Percentiles rank a stretch among this genome's conserved stretches.
Evolutionary conservation across 495 filamentous ascomycete species (phyloP).

Genomic region (Annulohypoxylon moriforme): DNA sequence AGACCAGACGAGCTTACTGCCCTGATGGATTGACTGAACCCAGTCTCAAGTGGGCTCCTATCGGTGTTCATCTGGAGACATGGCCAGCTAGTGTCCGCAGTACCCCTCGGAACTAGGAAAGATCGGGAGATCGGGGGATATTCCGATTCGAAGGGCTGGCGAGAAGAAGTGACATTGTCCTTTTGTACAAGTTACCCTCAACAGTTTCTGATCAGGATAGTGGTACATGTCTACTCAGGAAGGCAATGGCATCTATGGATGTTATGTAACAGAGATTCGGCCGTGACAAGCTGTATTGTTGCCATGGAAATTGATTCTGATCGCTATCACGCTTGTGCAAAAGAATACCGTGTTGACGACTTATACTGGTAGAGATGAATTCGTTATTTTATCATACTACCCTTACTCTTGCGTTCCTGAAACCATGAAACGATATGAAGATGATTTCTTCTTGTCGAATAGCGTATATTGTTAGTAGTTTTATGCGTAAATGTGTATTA

Average conservation of each 20-base stretch:
- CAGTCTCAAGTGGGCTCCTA: neutral
- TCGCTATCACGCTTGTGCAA: neutral
- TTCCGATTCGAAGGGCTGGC: neutral
- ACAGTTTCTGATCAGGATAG: neutral
- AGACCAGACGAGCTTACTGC: neutral
- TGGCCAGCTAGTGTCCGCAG: neutral
- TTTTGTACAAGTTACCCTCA: neutral
- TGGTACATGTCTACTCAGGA: neutral
- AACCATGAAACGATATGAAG: no score
- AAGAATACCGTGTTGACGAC: neutral
- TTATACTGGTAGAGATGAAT: neutral
- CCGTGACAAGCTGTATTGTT: neutral
- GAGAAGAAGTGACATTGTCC: neutral
- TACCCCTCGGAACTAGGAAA: no score
- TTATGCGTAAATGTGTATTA: no score
- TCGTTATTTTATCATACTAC: neutral
- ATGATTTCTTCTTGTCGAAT: no score
- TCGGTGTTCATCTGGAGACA: neutral
- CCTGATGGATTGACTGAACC: neutral
- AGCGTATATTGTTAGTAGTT: no score
- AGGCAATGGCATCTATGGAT: neutral
- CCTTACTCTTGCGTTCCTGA: neutral
- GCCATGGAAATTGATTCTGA: neutral
- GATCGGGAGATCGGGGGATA: neutral
- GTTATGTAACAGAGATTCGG: neutral